A percentile compares a stretch with the other conserved stretches of the same genome.
Evolutionary conservation across 305 asterid genomes (phyloP).

Genomic region (Solanum hybrid): DNA sequence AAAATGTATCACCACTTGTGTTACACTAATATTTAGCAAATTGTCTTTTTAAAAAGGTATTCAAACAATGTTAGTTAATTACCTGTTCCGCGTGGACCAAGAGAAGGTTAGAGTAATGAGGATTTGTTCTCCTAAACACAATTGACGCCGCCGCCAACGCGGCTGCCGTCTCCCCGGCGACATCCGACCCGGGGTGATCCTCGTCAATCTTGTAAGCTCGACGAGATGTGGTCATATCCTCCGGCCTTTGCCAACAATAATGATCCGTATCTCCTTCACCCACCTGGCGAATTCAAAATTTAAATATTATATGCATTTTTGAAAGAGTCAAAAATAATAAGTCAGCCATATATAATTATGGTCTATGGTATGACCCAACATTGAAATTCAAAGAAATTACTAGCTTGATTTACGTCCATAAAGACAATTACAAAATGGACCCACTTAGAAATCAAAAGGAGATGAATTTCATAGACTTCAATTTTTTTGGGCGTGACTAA

Average conservation of each 20-base stretch:
- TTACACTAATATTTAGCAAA: neutral
- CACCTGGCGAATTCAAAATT: constrained; percentile 21
- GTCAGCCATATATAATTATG: neutral
- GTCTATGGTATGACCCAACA: neutral
- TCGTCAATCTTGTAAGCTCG: constrained; percentile 45
- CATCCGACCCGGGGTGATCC: constrained; percentile 59
- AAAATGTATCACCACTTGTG: neutral
- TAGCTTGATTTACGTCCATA: neutral
- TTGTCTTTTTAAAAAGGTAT: neutral
- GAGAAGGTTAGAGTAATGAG: constrained; percentile 61
- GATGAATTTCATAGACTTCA: neutral
- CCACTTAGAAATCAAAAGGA: constrained; percentile 20
- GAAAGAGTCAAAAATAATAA: neutral
- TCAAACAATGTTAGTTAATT: neutral
- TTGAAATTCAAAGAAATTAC: neutral
- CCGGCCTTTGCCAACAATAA: constrained; percentile 15
- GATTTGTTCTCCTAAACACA: constrained; percentile 51
- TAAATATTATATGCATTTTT: neutral
- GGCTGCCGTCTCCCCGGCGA: constrained; percentile 69
- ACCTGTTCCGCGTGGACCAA: constrained; percentile 49
- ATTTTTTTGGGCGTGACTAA: neutral
- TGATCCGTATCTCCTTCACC: constrained; percentile 56
- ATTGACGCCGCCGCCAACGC: constrained; percentile 75
- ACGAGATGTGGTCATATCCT: constrained; percentile 23
- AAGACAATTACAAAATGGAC: constrained; percentile 6